phyloP scores from a whole-genome alignment of 257 asterid genomes.

The Ilex aquifolium region DNA sequence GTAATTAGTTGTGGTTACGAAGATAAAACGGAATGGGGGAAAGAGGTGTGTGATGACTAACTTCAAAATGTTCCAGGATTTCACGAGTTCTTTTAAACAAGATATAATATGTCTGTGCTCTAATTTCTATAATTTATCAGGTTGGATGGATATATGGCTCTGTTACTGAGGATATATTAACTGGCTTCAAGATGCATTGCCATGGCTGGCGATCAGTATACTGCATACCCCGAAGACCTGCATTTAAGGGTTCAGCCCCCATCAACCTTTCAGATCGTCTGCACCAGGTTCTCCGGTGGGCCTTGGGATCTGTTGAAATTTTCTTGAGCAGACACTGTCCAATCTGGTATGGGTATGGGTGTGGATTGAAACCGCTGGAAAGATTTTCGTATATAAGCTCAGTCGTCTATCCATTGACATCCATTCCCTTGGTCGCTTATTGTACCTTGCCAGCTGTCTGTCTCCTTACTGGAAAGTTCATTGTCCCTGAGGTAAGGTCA shows the following conservation, averaged over 20 bases:
- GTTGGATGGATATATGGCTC: conserved; percentile 98
- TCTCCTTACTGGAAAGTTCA: conserved; percentile 86
- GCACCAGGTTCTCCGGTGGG: conserved; percentile 98
- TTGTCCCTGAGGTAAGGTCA: conserved; percentile 76
- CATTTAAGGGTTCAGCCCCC: conserved; percentile 95
- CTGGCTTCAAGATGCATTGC: conserved; percentile 98
- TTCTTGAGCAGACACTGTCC: conserved; percentile 91
- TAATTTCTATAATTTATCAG: conserved; percentile 30
- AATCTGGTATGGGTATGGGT: conserved; percentile 93
- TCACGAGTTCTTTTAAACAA: background rate
- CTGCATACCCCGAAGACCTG: conserved; percentile 80
- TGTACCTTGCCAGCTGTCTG: conserved; percentile 94
- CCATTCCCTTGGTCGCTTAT: conserved; percentile 80
- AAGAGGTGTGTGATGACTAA: conserved; percentile 50
- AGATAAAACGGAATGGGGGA: conserved; percentile 98
- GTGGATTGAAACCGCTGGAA: conserved; percentile 94
- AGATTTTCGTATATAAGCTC: conserved; percentile 90
- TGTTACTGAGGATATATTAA: conserved; percentile 94
- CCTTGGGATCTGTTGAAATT: conserved; percentile 93
- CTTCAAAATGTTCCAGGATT: background rate
- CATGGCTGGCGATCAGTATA: conserved; percentile 98
- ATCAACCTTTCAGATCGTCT: conserved; percentile 95
- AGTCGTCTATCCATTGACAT: conserved; percentile 83
- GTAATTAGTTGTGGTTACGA: conserved; percentile 96
- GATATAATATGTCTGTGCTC: conserved; percentile 1